Evolutionary conservation across 306 rosid genomes (phyloP).

Genomic region (Benincasa hispida): DNA sequence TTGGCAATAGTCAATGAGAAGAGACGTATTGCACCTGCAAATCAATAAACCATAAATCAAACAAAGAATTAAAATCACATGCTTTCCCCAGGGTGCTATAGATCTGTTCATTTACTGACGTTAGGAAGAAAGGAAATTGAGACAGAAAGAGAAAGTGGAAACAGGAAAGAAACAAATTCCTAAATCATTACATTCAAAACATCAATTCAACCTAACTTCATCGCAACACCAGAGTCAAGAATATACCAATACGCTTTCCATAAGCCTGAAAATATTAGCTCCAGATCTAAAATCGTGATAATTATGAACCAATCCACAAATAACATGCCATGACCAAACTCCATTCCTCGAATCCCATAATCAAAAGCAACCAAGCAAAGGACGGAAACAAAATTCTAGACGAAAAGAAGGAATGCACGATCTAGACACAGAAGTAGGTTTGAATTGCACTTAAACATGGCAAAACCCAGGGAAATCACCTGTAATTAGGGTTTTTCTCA

Average conservation of each 20-base stretch:
- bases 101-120: not conserved
- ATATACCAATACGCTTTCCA: not conserved
- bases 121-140: not conserved
- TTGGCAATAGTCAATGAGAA: conserved; percentile 64
- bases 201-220: not conserved
- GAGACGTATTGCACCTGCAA: conserved; percentile 84
- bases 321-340: not conserved
- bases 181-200: not conserved
- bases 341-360: not conserved
- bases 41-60: conserved; percentile 2
- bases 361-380: not conserved
- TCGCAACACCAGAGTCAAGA: not conserved
- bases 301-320: not conserved
- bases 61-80: not conserved
- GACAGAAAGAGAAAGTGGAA: not conserved
- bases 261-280: not conserved
- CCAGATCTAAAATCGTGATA: not conserved
- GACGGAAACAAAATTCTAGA: not conserved
- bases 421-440: not conserved
- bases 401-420: not conserved
- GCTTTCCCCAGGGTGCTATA: not conserved
- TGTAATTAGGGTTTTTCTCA: conserved; percentile 69
- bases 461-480: conserved; percentile 23
- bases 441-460: not conserved
- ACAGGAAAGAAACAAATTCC: not conserved